Base-by-base conservation (phyloP, 768 basidiomycete genomes). In the Tricholoma hemisulphureum region DNA sequence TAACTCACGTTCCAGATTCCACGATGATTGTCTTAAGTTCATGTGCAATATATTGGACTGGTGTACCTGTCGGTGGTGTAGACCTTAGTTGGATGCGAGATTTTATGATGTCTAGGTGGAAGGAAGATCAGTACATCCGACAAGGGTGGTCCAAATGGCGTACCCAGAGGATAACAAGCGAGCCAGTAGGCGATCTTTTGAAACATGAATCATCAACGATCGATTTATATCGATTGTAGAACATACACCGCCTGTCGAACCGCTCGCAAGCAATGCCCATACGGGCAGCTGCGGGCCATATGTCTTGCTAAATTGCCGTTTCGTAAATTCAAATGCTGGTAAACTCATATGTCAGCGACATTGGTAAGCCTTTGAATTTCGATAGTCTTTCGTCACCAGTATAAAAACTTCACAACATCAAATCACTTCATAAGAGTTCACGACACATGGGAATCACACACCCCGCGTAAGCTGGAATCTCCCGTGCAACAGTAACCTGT, bases 401-500 rank as follows among this genome's bases (percentile, higher is more conserved):
- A 68, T 90, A 90, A 63, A 90, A 91, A 50, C 89, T 91, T 60
- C 21, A 41, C 35, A 53, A 56, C 50, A 31, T 31, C 26, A 56
- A 32, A 2, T 52, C 21, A 45, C 43, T 54, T 23, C 10, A 24
- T 55, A 26, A 9, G 39, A 45, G 28, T 9, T 34, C 37, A 37
- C 14, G n/a, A 48, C 3, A 26, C 48, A 29, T 51, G 28, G 18
- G 14, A 49, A 49, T 28, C 46, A 77, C 84, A 58, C 63, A 90
- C 86, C 91, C 94, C 29, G 95, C 95, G 68, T 98, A 98, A 8
- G 95, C 96, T 2, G 97, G 97, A 32, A 98, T 94, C 72, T 99
- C 97, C 63, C 95, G 81, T 0, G 86, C 86, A 18, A 98, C 84
- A 0, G 97, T 98, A 11, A 94, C 81, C 94, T 95, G 65, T 4